Evolutionary conservation across 2,329 filamentous ascomycete species (phyloP).

Genomic region (Neofusicoccum ribis): DNA sequence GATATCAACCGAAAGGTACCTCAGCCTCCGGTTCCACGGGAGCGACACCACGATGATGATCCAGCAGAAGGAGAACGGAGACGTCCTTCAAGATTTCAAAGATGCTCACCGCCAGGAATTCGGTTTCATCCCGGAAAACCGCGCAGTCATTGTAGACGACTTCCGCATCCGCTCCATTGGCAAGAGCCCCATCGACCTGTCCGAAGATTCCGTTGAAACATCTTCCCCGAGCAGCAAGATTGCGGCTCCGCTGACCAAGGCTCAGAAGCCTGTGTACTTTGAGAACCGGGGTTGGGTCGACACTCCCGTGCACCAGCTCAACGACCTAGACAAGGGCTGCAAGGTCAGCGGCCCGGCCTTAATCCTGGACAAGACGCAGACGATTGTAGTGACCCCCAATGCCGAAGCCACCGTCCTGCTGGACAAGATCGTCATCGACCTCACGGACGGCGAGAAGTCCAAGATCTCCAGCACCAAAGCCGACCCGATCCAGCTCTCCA

Average conservation of each 20-base stretch:
- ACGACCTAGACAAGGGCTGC: conserved; percentile 23
- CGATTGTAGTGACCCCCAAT: conserved; percentile 45
- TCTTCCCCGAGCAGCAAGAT: conserved; percentile 28
- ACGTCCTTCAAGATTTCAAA: no score
- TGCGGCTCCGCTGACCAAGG: neutral
- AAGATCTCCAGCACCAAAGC: conserved; percentile 25
- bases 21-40: no score
- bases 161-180: no score
- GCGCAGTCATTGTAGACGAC: no score
- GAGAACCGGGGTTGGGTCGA: conserved; percentile 23
- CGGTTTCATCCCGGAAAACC: no score
- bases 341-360: conserved; percentile 28
- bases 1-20: no score
- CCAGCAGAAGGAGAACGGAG: no score
- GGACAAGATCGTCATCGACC: conserved; percentile 38
- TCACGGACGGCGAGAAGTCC: conserved; percentile 33
- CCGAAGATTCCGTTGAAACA: no score
- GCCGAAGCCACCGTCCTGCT: conserved; percentile 24
- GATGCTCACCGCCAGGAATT: no score
- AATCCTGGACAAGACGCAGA: conserved; percentile 46
- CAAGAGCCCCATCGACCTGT: no score
- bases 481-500: conserved; percentile 55
- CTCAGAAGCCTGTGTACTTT: conserved; percentile 26
- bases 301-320: conserved; percentile 30
- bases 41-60: no score